These are phyloP conservation scores for Cyclotella baltica DNA, from an alignment of 108 stramenopile genomes.

Conservation along the genomic window DNA sequence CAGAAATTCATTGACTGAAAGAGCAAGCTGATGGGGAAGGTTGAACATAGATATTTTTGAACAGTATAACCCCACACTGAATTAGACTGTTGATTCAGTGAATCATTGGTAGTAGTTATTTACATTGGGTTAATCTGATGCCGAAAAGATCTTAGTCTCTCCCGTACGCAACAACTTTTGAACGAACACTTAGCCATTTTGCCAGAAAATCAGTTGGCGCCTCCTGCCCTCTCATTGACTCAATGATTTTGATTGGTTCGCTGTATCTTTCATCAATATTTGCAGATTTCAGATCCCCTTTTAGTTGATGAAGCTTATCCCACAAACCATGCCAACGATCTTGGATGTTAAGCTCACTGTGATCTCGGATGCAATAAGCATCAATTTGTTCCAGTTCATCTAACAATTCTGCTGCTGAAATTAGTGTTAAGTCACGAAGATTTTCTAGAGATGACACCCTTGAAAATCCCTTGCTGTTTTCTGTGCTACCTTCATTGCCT, in stretches of 20 bases:
- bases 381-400: conserved; percentile 36
- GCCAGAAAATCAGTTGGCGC: conserved; percentile 43
- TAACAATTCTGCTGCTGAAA: conserved; percentile 37
- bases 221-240: conserved; percentile 26
- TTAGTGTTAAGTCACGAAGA: conserved; percentile 37
- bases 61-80: too few relatives aligned
- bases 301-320: conserved; percentile 55
- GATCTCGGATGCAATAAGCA: conserved; percentile 20
- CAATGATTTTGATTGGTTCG: conserved; percentile 33
- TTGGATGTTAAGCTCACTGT: conserved; percentile 33
- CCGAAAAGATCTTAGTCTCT: background rate
- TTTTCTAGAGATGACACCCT: conserved; percentile 35
- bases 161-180: background rate
- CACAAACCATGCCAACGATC: conserved; percentile 48
- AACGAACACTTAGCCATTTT: conserved; percentile 40
- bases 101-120: too few relatives aligned
- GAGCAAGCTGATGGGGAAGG: too few relatives aligned
- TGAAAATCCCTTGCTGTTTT: conserved; percentile 9
- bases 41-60: too few relatives aligned
- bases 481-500: background rate
- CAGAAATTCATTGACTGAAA: too few relatives aligned
- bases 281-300: conserved; percentile 54
- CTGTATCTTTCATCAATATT: conserved; percentile 41
- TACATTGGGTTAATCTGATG: too few relatives aligned
- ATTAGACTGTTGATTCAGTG: too few relatives aligned